Evolutionary conservation across 768 basidiomycete species (phyloP), one percentile per base, ranked within the genome.

Genomic region (Lactifluus hygrophoroides): DNA sequence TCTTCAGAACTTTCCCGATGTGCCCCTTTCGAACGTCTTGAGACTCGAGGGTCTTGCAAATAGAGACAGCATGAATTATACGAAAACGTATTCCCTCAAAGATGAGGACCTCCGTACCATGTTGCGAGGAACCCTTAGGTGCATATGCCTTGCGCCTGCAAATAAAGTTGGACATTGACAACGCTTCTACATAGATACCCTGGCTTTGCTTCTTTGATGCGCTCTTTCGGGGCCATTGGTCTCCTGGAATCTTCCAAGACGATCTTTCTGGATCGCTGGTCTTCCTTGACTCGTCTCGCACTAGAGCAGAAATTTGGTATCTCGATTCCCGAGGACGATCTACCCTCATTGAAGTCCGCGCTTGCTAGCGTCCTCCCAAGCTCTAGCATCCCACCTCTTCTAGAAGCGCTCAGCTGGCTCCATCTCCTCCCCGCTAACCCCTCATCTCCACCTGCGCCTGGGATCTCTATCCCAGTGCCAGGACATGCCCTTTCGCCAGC

Each of bases 31-130:
- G 17, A 71, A 75, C 11, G 78, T 81, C 2, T 75, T 90, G 43
- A 74, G 72, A 47, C 71, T 95, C 16, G 93, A 97, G 66, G 94
- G 94, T 0, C 70, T 95, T 1, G 84, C 94, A 21, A 97, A 97
- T 69, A 75, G 93, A 28, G 80, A 94, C 67, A 90, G 88, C 63
- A 66, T 94, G 7, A 71, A 77, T 0, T 96, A 97, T 66, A 77
- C 77, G 0, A 70, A 76, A 5, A 77, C 79, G 3, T 96, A 96
- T 69, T 74, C 76, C 0, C 73, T 92, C 3, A 75, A 74, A 5
- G 66, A 73, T 0, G 69, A 68, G 38, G 46, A 56, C 6, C 64
- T 88, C 56, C 75, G 79, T 50, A 87, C 90, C 1, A 72, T 94
- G 50, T 71, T 96, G 65, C 78, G 94, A 34, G 94, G 94, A 5